Conservation (phyloP, 2,329 filamentous ascomycete genomes). For the Fusarium sp. region DNA sequence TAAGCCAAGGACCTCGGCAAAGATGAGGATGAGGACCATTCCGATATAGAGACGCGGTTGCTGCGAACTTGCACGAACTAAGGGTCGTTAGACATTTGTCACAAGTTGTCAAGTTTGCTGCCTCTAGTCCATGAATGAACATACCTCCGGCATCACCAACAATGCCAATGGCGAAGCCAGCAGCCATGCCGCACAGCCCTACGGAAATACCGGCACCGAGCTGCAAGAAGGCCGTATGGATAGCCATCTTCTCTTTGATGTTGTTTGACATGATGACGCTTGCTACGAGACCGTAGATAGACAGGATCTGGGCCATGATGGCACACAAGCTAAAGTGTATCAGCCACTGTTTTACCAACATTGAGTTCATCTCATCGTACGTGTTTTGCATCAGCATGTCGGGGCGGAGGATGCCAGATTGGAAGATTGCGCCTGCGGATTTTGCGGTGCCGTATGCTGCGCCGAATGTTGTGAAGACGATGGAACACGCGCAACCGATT, state of each 20-base stretch:
- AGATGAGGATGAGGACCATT: slow-evolving; percentile 60
- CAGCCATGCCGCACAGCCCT: slow-evolving; percentile 56
- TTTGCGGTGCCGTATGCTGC: slow-evolving; percentile 57
- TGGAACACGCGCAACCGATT: slow-evolving; percentile 54
- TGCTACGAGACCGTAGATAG: slow-evolving; percentile 58
- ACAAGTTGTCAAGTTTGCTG: not conserved
- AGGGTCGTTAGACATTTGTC: slow-evolving; percentile 1
- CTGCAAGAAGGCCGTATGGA: slow-evolving; percentile 56
- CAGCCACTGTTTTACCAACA: not conserved
- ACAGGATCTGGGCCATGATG: slow-evolving; percentile 59
- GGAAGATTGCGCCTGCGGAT: slow-evolving; percentile 55
- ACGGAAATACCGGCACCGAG: slow-evolving; percentile 56
- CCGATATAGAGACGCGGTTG: slow-evolving; percentile 58
- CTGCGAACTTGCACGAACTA: slow-evolving; percentile 57
- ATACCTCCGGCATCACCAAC: slow-evolving; percentile 56
- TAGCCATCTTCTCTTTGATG: slow-evolving; percentile 53
- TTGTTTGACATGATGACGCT: slow-evolving; percentile 55
- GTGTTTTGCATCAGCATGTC: slow-evolving; percentile 57
- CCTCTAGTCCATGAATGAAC: not conserved
- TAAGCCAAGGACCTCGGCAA: slow-evolving; percentile 56
- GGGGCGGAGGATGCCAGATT: slow-evolving; percentile 55
- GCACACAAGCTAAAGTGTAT: slow-evolving; percentile 48
- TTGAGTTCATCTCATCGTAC: slow-evolving; percentile 18
- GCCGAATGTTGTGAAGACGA: slow-evolving; percentile 62
- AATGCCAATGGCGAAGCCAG: slow-evolving; percentile 58